phyloP scores from a whole-genome alignment of 2,329 filamentous ascomycete genomes.

The Exserohilum turcica region DNA sequence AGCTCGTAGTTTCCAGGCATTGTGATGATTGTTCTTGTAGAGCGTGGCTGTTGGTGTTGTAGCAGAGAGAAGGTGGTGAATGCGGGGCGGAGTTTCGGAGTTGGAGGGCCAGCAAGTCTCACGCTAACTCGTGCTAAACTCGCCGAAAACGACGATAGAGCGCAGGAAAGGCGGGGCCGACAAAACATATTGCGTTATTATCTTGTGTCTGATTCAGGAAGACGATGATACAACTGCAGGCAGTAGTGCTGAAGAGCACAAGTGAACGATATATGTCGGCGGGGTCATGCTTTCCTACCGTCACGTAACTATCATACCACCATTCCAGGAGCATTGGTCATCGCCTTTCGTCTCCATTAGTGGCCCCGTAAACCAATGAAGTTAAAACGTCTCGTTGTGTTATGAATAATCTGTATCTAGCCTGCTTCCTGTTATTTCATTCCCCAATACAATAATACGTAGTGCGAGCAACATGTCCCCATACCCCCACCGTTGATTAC shows the following conservation, averaged over 20 bases:
- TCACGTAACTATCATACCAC: conserved; percentile 4
- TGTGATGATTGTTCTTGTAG: conserved; percentile 30
- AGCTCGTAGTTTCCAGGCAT: conserved; percentile 91
- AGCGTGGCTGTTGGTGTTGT: conserved; percentile 21
- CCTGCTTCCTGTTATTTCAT: conserved; percentile 1
- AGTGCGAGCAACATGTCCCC: conserved; percentile 3
- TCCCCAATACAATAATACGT: conserved; percentile 3
- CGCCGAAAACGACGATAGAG: conserved; percentile 3
- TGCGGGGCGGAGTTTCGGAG: conserved; percentile 26
- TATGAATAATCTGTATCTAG: conserved; percentile 8
- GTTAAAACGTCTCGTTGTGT: conserved; percentile 7
- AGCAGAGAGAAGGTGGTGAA: conserved; percentile 19
- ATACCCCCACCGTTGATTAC: neutral
- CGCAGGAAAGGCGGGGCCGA: conserved; percentile 8
- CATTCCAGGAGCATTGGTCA: neutral
- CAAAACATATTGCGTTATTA: neutral
- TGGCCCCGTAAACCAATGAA: neutral
- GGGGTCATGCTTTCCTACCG: neutral
- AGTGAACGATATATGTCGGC: neutral
- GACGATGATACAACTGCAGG: neutral
- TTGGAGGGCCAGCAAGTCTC: conserved; percentile 20
- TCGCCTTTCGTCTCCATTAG: neutral
- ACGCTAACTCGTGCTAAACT: conserved; percentile 17
- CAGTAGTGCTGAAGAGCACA: neutral
- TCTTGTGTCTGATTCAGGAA: neutral